Evolutionary conservation across 768 basidiomycete species (phyloP).

Genomic region (Rhizopogon salebrosus): DNA sequence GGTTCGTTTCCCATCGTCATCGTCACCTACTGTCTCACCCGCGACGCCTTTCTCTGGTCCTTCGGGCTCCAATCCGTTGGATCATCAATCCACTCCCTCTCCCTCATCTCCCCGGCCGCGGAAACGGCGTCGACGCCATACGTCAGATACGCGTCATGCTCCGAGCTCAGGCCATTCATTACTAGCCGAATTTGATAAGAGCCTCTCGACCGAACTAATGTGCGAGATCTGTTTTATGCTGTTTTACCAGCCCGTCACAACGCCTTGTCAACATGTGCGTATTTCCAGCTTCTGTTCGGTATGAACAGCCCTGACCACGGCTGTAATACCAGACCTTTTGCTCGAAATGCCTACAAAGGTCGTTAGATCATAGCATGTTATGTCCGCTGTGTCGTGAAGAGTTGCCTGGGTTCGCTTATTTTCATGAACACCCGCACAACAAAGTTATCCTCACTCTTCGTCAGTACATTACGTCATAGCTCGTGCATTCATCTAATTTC

Average conservation of each 20-base stretch:
- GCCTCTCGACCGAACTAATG: conserved; percentile 61
- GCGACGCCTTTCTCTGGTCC: conserved; percentile 18
- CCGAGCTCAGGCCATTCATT: conserved; percentile 18
- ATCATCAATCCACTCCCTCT: neutral
- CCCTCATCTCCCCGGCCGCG: conserved; percentile 16
- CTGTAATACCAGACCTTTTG: conserved; percentile 73
- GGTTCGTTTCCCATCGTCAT: conserved; percentile 11
- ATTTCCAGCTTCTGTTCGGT: conserved; percentile 5
- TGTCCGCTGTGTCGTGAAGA: conserved; percentile 86
- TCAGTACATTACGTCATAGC: conserved; percentile 30
- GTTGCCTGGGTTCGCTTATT: conserved; percentile 71
- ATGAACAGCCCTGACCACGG: conserved; percentile 5
- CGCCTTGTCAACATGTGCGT: conserved; percentile 91
- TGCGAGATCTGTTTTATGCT: conserved; percentile 91
- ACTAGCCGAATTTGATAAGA: conserved; percentile 48
- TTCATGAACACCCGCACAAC: conserved; percentile 78
- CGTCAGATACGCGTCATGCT: conserved; percentile 18
- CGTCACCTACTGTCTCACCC: conserved; percentile 29
- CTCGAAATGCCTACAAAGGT: conserved; percentile 79
- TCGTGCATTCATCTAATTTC: conserved; percentile 5
- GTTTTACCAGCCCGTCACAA: conserved; percentile 82
- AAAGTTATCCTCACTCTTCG: conserved; percentile 65
- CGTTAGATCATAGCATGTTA: conserved; percentile 74
- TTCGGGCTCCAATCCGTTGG: neutral
- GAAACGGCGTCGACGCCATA: conserved; percentile 22